These are phyloP conservation scores for Coix lacrymajobi DNA, from an alignment of 176 grass and related monocot genomes.

Conservation along the genomic window DNA sequence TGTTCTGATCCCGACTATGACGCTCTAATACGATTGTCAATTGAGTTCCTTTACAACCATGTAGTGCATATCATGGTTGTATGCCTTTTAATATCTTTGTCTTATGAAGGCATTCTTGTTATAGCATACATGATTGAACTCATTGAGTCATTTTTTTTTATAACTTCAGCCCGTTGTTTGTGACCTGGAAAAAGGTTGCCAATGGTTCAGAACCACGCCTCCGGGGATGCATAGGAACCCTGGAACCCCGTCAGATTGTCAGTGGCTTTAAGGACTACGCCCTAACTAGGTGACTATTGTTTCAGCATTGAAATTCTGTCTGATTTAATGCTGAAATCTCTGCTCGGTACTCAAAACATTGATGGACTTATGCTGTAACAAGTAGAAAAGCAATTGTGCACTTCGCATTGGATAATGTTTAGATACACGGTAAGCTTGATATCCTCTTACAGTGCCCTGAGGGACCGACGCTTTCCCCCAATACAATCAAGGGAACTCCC, in stretches of 20 bases:
- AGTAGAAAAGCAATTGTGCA: background rate
- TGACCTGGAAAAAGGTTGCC: slow-evolving; percentile 94
- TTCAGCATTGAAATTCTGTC: background rate
- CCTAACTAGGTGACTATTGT: slow-evolving; percentile 66
- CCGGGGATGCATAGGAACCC: slow-evolving; percentile 93
- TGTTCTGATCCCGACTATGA: background rate
- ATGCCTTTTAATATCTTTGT: background rate
- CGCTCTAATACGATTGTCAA: background rate
- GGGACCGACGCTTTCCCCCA: slow-evolving; percentile 81
- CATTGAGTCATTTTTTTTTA: slow-evolving; percentile 5
- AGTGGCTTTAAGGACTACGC: slow-evolving; percentile 92
- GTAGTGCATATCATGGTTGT: background rate
- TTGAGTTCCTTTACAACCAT: background rate
- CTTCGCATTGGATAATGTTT: background rate
- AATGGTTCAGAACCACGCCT: slow-evolving; percentile 91
- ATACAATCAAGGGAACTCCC: slow-evolving; percentile 91
- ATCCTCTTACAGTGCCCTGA: slow-evolving; percentile 65
- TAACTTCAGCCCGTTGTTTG: slow-evolving; percentile 91
- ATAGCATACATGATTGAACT: background rate
- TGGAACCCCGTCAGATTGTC: slow-evolving; percentile 77
- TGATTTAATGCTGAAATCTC: background rate
- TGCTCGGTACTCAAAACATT: background rate
- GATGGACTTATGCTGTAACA: background rate
- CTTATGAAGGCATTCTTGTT: background rate
- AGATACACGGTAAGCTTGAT: background rate